Base-by-base conservation (phyloP, 2,329 filamentous ascomycete genomes). In the Aureobasidium uvarum region DNA sequence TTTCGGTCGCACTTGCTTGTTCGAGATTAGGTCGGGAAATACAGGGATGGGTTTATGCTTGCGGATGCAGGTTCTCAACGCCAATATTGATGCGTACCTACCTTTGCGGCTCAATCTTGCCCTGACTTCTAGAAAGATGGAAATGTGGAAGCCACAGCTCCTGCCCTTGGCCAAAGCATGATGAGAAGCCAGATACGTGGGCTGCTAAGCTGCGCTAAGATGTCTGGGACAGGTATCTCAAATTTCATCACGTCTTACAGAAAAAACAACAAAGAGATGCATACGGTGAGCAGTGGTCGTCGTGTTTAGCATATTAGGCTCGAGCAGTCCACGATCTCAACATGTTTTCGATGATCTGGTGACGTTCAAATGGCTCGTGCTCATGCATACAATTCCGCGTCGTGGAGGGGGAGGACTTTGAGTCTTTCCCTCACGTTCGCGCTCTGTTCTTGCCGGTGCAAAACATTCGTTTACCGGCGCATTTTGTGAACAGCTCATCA, bases 301-400 rank as follows among this genome's bases (percentile, higher is more conserved):
- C 36, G 33, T 4, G 20, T 55, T 55, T 55, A 55, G 52, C 52
- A 55, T 41, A 55, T 55, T 55, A 41, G 33, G 52, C 55, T 58
- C 55, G 55, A 58, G 23, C 38, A 39, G 36, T 36, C 2, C 25
- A 20, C 52, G 52, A 56, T 58, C 55, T 45, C 16, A 33, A 41
- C 33, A 56, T 43, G 38, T 13, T 43, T 33, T 56, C 25, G 48
- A 43, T 58, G 55, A 45, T 58, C 38, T 18, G 55, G 56, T 60
- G 56, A 46, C 56, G 41, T 28, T 56, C 36, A 56, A n/a, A 43
- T 58, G 55, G 55, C 55, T 58, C 55, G 55, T 58, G 55, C 55
- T 58, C 55, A 45, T 58, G 55, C 55, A 58, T 58, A 45, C 39
- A 23, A 31, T 58, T 31, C 14, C 48, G 48, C 48, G 48, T 51